Conservation (phyloP, 176 grass and related monocot species). For the Guadua angustifolia region DNA sequence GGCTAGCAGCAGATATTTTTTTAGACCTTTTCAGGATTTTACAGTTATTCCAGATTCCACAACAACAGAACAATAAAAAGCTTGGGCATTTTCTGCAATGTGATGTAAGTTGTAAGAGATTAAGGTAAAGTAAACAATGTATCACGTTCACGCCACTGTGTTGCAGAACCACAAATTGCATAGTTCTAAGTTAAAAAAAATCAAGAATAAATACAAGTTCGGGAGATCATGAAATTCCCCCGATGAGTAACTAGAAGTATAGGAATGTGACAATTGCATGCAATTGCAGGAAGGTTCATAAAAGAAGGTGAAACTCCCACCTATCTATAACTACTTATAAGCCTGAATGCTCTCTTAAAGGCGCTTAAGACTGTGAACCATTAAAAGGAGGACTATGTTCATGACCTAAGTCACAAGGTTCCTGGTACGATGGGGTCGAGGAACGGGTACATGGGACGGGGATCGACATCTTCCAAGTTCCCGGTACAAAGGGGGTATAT, state of each 20-base stretch:
- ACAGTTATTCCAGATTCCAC: constrained; percentile 5
- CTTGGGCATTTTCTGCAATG: background rate
- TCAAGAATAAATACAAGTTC: constrained; percentile 22
- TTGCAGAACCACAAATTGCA: background rate
- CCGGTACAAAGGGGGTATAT: no score
- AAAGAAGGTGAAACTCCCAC: background rate
- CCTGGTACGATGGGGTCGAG: no score
- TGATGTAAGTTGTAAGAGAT: background rate
- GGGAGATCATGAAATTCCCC: background rate
- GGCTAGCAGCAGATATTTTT: background rate
- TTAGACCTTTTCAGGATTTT: background rate
- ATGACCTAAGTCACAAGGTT: no score
- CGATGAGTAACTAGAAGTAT: background rate
- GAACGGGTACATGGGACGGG: no score
- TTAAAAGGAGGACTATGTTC: background rate
- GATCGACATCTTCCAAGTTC: no score
- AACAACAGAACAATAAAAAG: constrained; percentile 26
- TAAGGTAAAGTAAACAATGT: constrained; percentile 25
- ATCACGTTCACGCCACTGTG: background rate
- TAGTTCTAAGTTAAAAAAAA: background rate
- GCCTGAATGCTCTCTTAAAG: constrained; percentile 9
- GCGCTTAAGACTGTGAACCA: background rate
- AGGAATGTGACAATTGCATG: background rate
- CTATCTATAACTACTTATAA: background rate
- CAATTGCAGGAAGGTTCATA: background rate